A percentile compares a stretch with the other conserved stretches of the same genome.
phyloP scores from a whole-genome alignment of 805 yeast genomes.

The Saturnispora silvae region DNA sequence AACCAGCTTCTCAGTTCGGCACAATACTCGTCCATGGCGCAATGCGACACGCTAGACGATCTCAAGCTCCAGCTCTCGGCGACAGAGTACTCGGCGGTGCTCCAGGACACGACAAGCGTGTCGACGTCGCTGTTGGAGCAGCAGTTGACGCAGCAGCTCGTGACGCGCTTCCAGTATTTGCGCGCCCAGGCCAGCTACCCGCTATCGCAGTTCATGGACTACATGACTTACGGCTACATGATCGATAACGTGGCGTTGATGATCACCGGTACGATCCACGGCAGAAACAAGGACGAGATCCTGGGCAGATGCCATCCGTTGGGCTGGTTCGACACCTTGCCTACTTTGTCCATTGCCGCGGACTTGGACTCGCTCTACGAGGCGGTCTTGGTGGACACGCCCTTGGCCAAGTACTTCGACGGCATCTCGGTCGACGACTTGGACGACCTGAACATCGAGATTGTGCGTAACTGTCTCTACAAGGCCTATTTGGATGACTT shows the following conservation, averaged over 20 bases:
- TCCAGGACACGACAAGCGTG: conserved; percentile 73
- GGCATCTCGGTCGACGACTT: conserved; percentile 80
- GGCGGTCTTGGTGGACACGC: conserved; percentile 91
- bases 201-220: conserved; percentile 77
- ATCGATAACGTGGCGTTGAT: conserved; percentile 92
- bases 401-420: conserved; percentile 92
- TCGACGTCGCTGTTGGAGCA: conserved; percentile 83
- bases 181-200: conserved; percentile 76
- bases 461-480: conserved; percentile 83
- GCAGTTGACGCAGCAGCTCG: conserved; percentile 60
- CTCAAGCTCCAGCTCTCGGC: conserved; percentile 87
- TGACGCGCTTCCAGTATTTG: conserved; percentile 76
- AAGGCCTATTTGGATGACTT: conserved; percentile 91
- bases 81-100: conserved; percentile 89
- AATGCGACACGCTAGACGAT: conserved; percentile 92
- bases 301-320: conserved; percentile 88
- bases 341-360: conserved; percentile 88
- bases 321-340: conserved; percentile 97
- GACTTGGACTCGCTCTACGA: conserved; percentile 89
- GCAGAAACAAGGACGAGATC: conserved; percentile 82
- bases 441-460: conserved; percentile 92
- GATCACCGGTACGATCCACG: conserved; percentile 96
- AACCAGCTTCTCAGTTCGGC: conserved; percentile 65
- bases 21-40: conserved; percentile 87
- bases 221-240: conserved; percentile 93